Conservation (phyloP, 1,284 basidiomycete genomes). For the Trametes versicolor region DNA sequence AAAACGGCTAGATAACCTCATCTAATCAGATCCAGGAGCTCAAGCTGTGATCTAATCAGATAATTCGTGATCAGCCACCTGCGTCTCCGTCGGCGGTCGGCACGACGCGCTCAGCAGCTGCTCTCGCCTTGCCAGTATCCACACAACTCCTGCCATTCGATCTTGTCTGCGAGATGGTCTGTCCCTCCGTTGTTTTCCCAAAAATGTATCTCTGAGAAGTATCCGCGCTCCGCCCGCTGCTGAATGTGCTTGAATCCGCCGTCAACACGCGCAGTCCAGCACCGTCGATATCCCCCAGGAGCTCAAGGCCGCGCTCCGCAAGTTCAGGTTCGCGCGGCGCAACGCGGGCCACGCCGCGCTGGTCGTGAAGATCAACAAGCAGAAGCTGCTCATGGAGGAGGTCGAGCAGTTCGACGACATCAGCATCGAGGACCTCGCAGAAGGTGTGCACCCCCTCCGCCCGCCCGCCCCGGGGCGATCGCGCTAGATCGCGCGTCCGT, state of each 20-base stretch:
- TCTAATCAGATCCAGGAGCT: conserved; percentile 29
- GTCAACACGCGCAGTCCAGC: conserved; percentile 57
- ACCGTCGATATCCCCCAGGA: conserved; percentile 86
- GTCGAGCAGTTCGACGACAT: conserved; percentile 83
- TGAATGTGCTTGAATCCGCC: conserved; percentile 26
- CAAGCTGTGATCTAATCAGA: conserved; percentile 19
- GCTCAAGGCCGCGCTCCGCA: conserved; percentile 80
- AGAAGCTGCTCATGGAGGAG: conserved; percentile 81
- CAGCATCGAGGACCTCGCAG: conserved; percentile 83
- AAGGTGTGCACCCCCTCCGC: conserved; percentile 61
- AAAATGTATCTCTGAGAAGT: conserved; percentile 1
- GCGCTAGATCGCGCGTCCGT: conserved; percentile 19
- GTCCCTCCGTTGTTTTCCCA: background rate
- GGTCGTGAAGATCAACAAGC: conserved; percentile 89
- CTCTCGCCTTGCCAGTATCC: background rate
- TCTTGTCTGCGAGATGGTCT: conserved; percentile 1
- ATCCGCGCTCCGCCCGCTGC: conserved; percentile 39
- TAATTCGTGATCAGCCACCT: conserved; percentile 3
- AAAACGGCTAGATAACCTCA: conserved; percentile 15
- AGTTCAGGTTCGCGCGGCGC: conserved; percentile 84
- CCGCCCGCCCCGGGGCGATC: conserved; percentile 10
- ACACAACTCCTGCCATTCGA: background rate
- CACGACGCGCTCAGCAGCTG: background rate
- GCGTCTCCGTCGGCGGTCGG: background rate
- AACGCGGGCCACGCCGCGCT: conserved; percentile 78